phyloP scores from a whole-genome alignment of 2,329 filamentous ascomycete species.

The Fusarium zealandicum region DNA sequence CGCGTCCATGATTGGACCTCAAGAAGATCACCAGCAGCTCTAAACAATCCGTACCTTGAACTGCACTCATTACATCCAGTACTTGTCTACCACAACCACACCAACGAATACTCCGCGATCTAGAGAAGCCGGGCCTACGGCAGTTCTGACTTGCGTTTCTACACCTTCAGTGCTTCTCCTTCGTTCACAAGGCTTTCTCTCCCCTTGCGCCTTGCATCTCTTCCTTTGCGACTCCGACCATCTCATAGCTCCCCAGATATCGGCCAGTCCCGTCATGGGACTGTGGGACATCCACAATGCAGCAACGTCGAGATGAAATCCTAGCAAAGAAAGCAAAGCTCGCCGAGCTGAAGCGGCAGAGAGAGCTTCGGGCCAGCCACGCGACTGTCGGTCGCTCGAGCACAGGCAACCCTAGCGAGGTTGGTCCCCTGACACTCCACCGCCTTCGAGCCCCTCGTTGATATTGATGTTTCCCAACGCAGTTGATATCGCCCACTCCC shows the following conservation, averaged over 20 bases:
- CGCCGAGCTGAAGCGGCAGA: slow-evolving; percentile 91
- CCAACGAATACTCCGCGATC: no score
- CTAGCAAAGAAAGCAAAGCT: slow-evolving; percentile 96
- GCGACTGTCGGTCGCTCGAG: slow-evolving; percentile 73
- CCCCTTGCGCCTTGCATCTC: slow-evolving; percentile 4
- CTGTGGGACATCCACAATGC: slow-evolving; percentile 59
- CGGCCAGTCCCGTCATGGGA: slow-evolving; percentile 56
- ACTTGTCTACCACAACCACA: no score
- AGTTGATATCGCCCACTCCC: slow-evolving; percentile 72
- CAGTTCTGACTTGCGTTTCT: background rate
- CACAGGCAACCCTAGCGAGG: slow-evolving; percentile 74
- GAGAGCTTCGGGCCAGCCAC: slow-evolving; percentile 82
- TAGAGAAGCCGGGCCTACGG: no score
- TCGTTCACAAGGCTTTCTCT: background rate
- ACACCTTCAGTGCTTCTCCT: no score
- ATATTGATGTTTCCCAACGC: slow-evolving; percentile 16
- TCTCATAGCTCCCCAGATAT: slow-evolving; percentile 34
- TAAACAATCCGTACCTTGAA: no score
- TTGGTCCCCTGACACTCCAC: slow-evolving; percentile 52
- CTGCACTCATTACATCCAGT: no score
- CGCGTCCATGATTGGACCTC: slow-evolving; percentile 32
- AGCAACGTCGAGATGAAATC: slow-evolving; percentile 93
- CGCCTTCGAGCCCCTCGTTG: slow-evolving; percentile 23
- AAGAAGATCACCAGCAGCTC: no score
- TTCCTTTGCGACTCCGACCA: slow-evolving; percentile 14